Percentiles rank a stretch among this genome's conserved stretches.
Conservation (phyloP, 2,329 filamentous ascomycete genomes). For the Beauveria medogensis region DNA sequence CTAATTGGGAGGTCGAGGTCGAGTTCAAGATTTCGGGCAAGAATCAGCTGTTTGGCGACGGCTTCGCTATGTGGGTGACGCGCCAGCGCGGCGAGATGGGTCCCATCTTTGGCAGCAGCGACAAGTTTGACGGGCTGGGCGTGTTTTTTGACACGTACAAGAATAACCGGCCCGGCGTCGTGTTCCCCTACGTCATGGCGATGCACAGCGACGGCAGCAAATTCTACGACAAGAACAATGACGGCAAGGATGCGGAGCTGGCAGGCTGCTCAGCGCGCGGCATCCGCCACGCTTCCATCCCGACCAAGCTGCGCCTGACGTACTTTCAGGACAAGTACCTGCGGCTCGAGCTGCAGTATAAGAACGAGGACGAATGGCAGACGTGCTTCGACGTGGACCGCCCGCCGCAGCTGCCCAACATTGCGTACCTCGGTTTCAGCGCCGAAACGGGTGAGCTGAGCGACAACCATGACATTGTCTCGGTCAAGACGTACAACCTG, state of each 20-base stretch:
- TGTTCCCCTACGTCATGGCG: conserved; percentile 97
- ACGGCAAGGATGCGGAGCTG: conserved; percentile 87
- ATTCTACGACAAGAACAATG: conserved; percentile 83
- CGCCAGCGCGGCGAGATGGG: conserved; percentile 78
- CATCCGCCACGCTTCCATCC: conserved; percentile 68
- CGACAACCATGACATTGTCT: conserved; percentile 96
- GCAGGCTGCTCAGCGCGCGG: conserved; percentile 93
- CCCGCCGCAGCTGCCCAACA: conserved; percentile 68
- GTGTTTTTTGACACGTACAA: conserved; percentile 99
- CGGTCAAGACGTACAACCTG: conserved; percentile 76
- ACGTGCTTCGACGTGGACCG: conserved; percentile 73
- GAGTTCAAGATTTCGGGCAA: conserved; percentile 91
- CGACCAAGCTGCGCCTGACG: conserved; percentile 80
- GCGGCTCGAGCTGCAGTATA: conserved; percentile 89
- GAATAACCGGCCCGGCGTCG: conserved; percentile 91
- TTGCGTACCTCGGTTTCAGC: conserved; percentile 67
- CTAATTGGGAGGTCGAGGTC: conserved; percentile 96
- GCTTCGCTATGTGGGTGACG: conserved; percentile 96
- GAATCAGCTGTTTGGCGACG: conserved; percentile 87
- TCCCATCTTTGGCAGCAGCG: conserved; percentile 77
- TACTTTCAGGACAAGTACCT: conserved; percentile 96
- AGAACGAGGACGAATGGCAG: conserved; percentile 79
- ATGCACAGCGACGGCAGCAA: conserved; percentile 93
- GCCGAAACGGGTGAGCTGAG: conserved; percentile 92
- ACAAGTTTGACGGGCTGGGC: conserved; percentile 88